These are phyloP conservation scores for Castanopsis chinensis DNA, from an alignment of 306 rosid species.

Conservation along the genomic window DNA sequence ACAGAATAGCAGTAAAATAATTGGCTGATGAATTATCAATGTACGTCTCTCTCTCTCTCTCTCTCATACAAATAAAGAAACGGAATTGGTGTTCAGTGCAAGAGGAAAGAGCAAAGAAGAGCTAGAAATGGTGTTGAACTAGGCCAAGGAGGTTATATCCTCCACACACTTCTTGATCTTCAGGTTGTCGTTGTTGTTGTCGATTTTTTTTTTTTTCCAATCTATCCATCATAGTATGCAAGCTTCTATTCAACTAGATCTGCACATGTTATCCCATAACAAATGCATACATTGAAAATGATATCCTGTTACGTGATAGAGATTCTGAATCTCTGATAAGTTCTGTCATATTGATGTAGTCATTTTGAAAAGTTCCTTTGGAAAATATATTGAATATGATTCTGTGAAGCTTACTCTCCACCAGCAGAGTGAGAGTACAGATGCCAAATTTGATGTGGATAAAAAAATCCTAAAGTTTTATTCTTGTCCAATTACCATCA, in stretches of 20 bases:
- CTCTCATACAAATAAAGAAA: background rate
- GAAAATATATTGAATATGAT: background rate
- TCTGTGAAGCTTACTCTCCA: background rate
- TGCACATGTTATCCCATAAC: background rate
- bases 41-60: background rate
- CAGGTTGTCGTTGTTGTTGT: slow-evolving; percentile 28
- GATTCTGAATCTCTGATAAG: background rate
- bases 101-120: slow-evolving; percentile 22
- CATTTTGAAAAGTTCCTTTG: background rate
- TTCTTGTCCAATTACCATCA: background rate
- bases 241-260: background rate
- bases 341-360: background rate
- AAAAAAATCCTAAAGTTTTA: background rate
- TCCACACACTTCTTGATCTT: slow-evolving; percentile 41
- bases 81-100: slow-evolving; percentile 37
- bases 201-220: background rate
- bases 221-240: background rate
- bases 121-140: slow-evolving; percentile 35
- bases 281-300: background rate
- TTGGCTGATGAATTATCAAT: too few species aligned
- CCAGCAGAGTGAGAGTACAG: background rate
- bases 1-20: too few species aligned
- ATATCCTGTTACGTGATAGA: background rate
- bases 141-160: slow-evolving; percentile 37
- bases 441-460: background rate